These are phyloP conservation scores for Zopfia rhizophila DNA, from an alignment of 2,329 filamentous ascomycete genomes.

Conservation along the genomic window DNA sequence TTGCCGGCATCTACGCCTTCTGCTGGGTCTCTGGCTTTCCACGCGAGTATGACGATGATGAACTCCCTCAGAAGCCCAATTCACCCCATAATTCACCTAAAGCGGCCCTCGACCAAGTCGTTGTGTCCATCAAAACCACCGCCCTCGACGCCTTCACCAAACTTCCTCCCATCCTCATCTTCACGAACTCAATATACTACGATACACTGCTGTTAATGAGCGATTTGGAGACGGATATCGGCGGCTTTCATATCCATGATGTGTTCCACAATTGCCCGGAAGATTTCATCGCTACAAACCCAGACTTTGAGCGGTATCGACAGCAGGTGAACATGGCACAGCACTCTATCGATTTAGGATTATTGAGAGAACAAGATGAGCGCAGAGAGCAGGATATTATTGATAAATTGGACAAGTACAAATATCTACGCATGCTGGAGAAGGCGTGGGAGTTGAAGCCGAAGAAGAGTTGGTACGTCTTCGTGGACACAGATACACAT, in stretches of 20 bases:
- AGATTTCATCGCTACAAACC: slow-evolving; percentile 39
- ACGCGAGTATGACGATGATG: slow-evolving; percentile 44
- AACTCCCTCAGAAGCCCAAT: slow-evolving; percentile 33
- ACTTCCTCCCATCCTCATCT: slow-evolving; percentile 55
- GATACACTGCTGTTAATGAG: slow-evolving; percentile 52
- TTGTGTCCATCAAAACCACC: slow-evolving; percentile 67
- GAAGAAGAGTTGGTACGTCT: slow-evolving; percentile 67
- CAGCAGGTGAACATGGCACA: slow-evolving; percentile 44
- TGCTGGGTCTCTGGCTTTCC: slow-evolving; percentile 47
- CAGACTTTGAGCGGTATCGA: slow-evolving; percentile 51
- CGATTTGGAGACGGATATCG: slow-evolving; percentile 48
- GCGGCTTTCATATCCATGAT: slow-evolving; percentile 49
- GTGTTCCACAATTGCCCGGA: slow-evolving; percentile 44
- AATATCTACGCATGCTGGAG: slow-evolving; percentile 50
- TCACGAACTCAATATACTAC: slow-evolving; percentile 39
- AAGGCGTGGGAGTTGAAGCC: slow-evolving; percentile 50
- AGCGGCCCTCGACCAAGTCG: slow-evolving; percentile 44
- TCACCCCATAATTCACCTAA: slow-evolving; percentile 31
- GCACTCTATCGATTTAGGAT: slow-evolving; percentile 37
- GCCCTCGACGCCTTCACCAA: slow-evolving; percentile 66
- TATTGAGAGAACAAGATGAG: slow-evolving; percentile 30
- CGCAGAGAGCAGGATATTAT: slow-evolving; percentile 32
- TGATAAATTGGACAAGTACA: slow-evolving; percentile 50
- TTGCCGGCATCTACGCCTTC: slow-evolving; percentile 37
- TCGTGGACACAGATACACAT: slow-evolving; percentile 69